Base-by-base conservation (phyloP, 2,329 filamentous ascomycete species). In the Botrytis porri region DNA sequence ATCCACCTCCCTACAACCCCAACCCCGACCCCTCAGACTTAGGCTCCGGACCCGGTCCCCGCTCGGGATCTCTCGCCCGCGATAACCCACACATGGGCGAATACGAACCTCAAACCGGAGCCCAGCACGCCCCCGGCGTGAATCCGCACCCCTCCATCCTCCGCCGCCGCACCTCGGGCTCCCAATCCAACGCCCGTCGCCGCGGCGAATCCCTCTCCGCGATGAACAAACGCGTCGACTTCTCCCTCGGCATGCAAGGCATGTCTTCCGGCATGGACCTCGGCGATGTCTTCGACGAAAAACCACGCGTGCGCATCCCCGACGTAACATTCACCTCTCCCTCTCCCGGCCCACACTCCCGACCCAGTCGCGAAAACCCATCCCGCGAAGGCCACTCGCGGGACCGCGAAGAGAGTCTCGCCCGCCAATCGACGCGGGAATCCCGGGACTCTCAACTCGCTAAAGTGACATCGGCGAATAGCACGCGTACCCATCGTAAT, bases 171-270 rank as follows among this genome's bases (percentile, higher is more conserved):
- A 83, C 83, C 71, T 80, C 82, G 45, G 61, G 25, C 20, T 81
- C 81, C 2, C 72, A 37, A n/a, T 80, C 79, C 16, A 70, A 43
- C 43, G 79, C 78, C n/a, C 85, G 88, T 18, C 80, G 84, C 51
- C 86, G 88, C 14, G 86, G 86, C 45, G 88, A 91, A 75, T 88
- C 88, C 0, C 81, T 89, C 14, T 84, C 87, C 1, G 83, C 85
- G 16, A 88, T 89, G 84, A 84, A 84, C 51, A 89, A 88, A 71
- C 88, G 89, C 41, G 89, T 92, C 43, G 91, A 93, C 79, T 93
- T 93, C 81, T 92, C 90, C 2, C 84, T 92, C 3, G 91, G 91
- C 43, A 91, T 92, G 86, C 85, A 84, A 48, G 85, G 87, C 62
- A 84, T 90, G 59, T 85, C 85, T 5, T 84, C 87, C 1, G 84